Evolutionary conservation across 176 grass and related monocot species (phyloP), one percentile per base, ranked within the genome.

Genomic region (Triticum dicoccoides): DNA sequence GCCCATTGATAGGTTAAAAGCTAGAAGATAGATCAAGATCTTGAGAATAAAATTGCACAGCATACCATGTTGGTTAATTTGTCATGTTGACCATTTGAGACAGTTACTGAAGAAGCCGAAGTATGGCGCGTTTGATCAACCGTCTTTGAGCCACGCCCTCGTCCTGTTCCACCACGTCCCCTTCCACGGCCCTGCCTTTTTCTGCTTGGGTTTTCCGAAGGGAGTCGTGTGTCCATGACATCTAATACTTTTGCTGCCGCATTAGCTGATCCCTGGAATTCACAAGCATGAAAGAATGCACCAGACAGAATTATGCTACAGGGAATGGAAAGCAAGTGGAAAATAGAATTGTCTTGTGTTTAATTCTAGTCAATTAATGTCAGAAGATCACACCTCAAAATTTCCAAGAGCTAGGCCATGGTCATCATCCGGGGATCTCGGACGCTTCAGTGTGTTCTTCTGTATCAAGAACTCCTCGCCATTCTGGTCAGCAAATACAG

Each of bases 381-480:
- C 9, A 82, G 58, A 89, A 80, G 64, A 89, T 65, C 58, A 32
- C 25, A 95, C 96, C 91, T 98, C 90, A 80, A 91, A 91, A 67
- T 94, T 88, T 81, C 76, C 86, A 79, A 89, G 69, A 89, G 39
- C 68, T 82, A 67, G 64, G 18, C 32, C 69, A 9, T 81, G 61
- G 30, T 84, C 92, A 85, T 79, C 84, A 51, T 99, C 90, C 79
- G 93, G 85, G 11, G 90, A 84, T 90, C 90, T 94, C 4, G 85
- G 89, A 14, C 94, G 89, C 85, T 95, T 95, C 77, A 89, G 49
- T 80, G 71, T 96, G 82, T 99, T 99, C 86, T 91, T 91, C 87
- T 93, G 94, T 89, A 99, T 99, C 90, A 99, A 85, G 85, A 87
- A 99, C 61, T 96, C 90, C 15, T 82, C 89, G 15, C 94, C 90